These are phyloP conservation scores for Diddensiella caesifluorescens DNA, from an alignment of 805 yeast genomes.

Conservation along the genomic window DNA sequence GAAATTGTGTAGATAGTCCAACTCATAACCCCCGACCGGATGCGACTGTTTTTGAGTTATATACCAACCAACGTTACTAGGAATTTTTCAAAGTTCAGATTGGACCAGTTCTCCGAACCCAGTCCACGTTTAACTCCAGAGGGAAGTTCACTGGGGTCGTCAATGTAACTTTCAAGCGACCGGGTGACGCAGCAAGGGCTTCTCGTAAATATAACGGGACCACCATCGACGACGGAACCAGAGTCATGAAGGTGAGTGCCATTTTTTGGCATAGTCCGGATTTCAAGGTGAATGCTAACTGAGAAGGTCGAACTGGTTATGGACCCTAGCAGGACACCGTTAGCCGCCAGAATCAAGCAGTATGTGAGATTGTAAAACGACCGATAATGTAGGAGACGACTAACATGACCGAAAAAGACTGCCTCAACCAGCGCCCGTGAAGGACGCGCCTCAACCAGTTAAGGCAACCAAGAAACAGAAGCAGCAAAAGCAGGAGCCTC, in stretches of 20 bases:
- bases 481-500: slow-evolving; percentile 17
- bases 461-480: slow-evolving; percentile 22
- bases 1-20: no score
- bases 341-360: slow-evolving; percentile 65
- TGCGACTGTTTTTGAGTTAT: slow-evolving; percentile 11
- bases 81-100: slow-evolving; percentile 84
- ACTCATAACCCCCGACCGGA: background rate
- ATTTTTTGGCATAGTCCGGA: background rate
- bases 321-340: slow-evolving; percentile 68
- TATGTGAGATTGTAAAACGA: no score
- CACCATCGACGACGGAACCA: slow-evolving; percentile 83
- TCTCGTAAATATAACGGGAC: slow-evolving; percentile 85
- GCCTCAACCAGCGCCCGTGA: no score
- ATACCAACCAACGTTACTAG: slow-evolving; percentile 39
- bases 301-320: slow-evolving; percentile 64
- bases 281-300: slow-evolving; percentile 10
- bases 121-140: slow-evolving; percentile 73
- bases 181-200: slow-evolving; percentile 69
- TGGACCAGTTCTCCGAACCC: slow-evolving; percentile 73
- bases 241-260: slow-evolving; percentile 57
- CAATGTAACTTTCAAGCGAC: slow-evolving; percentile 67
- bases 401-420: no score
- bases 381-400: no score
- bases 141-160: slow-evolving; percentile 93
- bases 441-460: slow-evolving; percentile 14